phyloP scores from a whole-genome alignment of 2,329 filamentous ascomycete species.

The Cytospora piceae region DNA sequence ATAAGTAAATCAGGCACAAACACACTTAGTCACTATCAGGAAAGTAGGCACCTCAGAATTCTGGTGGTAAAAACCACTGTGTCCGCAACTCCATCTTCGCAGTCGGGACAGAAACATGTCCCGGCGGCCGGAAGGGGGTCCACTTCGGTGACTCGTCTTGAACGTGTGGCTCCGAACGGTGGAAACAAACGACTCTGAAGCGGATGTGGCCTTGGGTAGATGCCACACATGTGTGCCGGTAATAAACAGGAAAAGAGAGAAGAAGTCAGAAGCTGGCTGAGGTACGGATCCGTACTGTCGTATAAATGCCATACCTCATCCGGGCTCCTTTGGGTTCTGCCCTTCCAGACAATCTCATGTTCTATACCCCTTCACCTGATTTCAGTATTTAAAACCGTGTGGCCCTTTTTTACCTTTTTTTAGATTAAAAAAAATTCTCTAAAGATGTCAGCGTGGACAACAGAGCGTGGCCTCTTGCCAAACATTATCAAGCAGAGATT shows the following conservation, averaged over 20 bases:
- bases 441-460: slow-evolving; percentile 20
- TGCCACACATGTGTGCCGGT: slow-evolving; percentile 9
- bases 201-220: not conserved
- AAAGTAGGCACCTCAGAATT: not conserved
- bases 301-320: not conserved
- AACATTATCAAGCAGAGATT: slow-evolving; percentile 19
- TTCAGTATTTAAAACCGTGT: not conserved
- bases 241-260: not conserved
- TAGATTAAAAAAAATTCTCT: not conserved
- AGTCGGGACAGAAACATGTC: not conserved
- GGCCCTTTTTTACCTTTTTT: no score
- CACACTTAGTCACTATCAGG: not conserved
- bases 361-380: not conserved
- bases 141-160: slow-evolving; percentile 12
- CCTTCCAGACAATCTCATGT: not conserved
- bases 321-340: not conserved
- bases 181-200: slow-evolving; percentile 1
- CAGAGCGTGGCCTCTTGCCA: slow-evolving; percentile 23
- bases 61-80: not conserved
- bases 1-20: no score
- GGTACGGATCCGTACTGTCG: not conserved
- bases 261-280: not conserved
- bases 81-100: not conserved
- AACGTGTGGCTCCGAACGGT: slow-evolving; percentile 4
- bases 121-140: not conserved